Base-by-base conservation (phyloP, 1,284 basidiomycete species). In the Amylostereum chailletii region DNA sequence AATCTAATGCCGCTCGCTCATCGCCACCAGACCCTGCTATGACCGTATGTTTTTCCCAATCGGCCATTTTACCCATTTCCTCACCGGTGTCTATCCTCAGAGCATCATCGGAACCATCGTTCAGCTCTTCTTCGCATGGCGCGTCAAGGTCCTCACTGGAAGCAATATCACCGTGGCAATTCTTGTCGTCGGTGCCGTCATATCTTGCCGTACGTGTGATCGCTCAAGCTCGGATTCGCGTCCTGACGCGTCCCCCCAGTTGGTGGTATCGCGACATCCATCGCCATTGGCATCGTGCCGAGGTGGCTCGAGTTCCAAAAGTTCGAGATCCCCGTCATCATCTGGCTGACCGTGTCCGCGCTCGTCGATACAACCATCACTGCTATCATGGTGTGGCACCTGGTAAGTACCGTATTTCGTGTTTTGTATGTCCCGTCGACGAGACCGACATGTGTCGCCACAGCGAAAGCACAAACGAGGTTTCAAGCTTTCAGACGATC, bases 91-190 rank as follows among this genome's bases (percentile, higher is more conserved):
- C 30, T 26, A 10, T 42, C 38, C 19, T 11, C 33, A 71, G 67
- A 63, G 66, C 1, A 53, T 72, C 39, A 67, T 70, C 11, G 71
- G 70, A 11, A 58, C 65, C 41, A 56, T 64, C 27, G 70, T 71
- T 11, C 70, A 72, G 47, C 50, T 65, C 34, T 72, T 72, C 57
- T 72, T 72, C 52, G 67, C 70, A 3, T 72, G 70, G 70, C 59
- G 71, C 52, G 68, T 71, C 42, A 63, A 63, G 38, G 58, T 70
- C 26, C 61, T 71, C 45, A 69, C 65, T 11, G 58, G 60, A 39
- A 67, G 55, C 47, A 58, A 57, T 30, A 49, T 60, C 4, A 53
- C 64, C 19, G 57, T 66, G 6, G 40, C 46, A 6, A 53, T 60
- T 36, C 61, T 65, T 42, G 45, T 54, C 4, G 49, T 60, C 39